Base-by-base conservation (phyloP, 2,329 filamentous ascomycete species). In the Celoporthe dispersa region DNA sequence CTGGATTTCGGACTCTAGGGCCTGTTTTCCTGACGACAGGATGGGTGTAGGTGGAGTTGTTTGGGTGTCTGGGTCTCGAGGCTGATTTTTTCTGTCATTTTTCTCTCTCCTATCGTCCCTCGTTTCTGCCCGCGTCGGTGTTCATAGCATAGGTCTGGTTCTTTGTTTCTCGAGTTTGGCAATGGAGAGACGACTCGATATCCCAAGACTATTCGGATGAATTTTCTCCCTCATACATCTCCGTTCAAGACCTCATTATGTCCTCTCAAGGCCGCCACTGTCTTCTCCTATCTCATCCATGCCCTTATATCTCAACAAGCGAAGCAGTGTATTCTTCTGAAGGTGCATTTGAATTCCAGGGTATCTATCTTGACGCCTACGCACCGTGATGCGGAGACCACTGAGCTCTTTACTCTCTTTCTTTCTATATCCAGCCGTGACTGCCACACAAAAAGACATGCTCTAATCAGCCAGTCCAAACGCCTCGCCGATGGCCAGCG, bases 401-500 rank as follows among this genome's bases (percentile, higher is more conserved):
- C 44, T 48, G 2, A 14, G 22, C 22, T 39, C 33, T 9, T n/a
- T 22, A 7, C 8, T 33, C n/a, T 57, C 14, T 28, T 60, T 37
- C 7, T 39, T 37, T 61, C 59, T 61, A 35, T 63, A 63, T 63
- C 60, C 60, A 44, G n/a, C 22, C 37, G 35, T n/a, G 22, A 33
- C 8, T 31, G 28, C 5, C 53, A 61, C 25, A 61, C 11, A 61
- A 12, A 44, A 5, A 63, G n/a, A 25, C 37, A 28, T 14, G 31
- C 6, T 62, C 51, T 69, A 87, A 69, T 88, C 86, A 1, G 85
- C 86, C 87, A 91, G 96, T 19, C 96, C 95, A 87, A 98, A 98
- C 3, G 97, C 90, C 76, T 97, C 94, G 8, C 89, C 90, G 14
- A 98, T 89, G 74, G 94, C 93, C 72, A 93, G 78, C 2, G 90